These are phyloP conservation scores for Russula compacta DNA, from an alignment of 768 basidiomycete genomes.

Conservation along the genomic window DNA sequence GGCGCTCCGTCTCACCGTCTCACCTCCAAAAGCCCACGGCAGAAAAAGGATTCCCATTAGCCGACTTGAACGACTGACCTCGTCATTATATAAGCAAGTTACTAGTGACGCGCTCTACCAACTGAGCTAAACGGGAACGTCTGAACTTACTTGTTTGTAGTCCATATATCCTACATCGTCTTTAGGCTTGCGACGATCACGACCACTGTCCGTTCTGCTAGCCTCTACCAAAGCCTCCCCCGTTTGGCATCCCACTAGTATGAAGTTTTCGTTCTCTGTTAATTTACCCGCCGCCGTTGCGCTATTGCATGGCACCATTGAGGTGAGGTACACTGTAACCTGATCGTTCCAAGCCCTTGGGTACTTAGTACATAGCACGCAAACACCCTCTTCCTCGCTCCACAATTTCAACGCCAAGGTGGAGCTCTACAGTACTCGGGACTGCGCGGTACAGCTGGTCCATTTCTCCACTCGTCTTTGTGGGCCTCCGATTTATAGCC, in stretches of 20 bases:
- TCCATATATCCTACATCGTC: neutral
- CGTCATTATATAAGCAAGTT: slow-evolving; percentile 36
- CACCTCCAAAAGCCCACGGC: neutral
- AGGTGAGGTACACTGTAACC: neutral
- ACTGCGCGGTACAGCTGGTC: neutral
- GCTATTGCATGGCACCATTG: neutral
- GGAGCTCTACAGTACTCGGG: neutral
- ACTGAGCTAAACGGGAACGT: slow-evolving; percentile 30
- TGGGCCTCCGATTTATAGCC: neutral
- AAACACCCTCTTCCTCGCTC: neutral
- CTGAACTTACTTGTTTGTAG: neutral
- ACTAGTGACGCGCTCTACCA: slow-evolving; percentile 63
- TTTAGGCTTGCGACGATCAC: neutral
- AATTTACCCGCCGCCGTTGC: neutral
- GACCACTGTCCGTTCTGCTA: neutral
- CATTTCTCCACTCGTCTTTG: neutral
- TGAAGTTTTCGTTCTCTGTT: neutral
- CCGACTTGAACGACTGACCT: slow-evolving; percentile 62
- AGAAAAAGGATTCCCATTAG: slow-evolving; percentile 26
- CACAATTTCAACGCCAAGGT: neutral
- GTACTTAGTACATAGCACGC: neutral
- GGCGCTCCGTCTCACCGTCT: slow-evolving; percentile 5
- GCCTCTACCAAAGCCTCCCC: neutral
- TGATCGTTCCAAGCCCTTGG: neutral
- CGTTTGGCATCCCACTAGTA: neutral